Percentiles rank a stretch among this genome's conserved stretches.
These are phyloP conservation scores for Mrakiaceae sp. DNA, from an alignment of 1,284 basidiomycete species.

Conservation along the genomic window DNA sequence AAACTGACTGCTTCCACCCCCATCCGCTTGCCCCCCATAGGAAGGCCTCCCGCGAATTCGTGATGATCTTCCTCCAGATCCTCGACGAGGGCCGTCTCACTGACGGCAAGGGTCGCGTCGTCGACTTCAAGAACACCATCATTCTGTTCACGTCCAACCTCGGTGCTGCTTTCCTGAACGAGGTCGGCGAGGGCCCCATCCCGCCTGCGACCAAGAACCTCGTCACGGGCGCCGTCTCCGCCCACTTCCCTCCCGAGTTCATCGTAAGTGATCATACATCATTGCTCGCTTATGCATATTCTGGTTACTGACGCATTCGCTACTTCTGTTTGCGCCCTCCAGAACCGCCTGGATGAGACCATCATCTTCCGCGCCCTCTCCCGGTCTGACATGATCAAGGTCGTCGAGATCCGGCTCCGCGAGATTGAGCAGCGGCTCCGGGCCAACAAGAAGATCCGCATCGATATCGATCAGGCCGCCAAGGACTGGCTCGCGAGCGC, in stretches of 20 bases:
- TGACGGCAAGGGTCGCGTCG: conserved; percentile 33
- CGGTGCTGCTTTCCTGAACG: conserved; percentile 43
- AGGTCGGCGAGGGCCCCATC: conserved; percentile 37
- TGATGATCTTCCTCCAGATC: conserved; percentile 46
- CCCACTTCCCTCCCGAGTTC: conserved; percentile 46
- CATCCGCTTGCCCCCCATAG: conserved; percentile 21
- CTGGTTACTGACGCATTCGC: no score
- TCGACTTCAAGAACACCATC: conserved; percentile 32
- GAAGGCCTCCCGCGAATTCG: conserved; percentile 45
- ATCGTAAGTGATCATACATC: conserved; percentile 27
- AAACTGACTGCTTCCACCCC: conserved; percentile 3
- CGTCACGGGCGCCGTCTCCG: conserved; percentile 40
- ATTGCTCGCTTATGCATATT: not conserved
- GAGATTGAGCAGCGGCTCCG: conserved; percentile 62
- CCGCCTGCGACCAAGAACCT: conserved; percentile 31
- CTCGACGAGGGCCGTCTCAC: conserved; percentile 46
- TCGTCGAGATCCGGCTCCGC: conserved; percentile 42
- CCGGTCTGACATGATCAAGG: conserved; percentile 38
- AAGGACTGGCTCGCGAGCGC: conserved; percentile 72
- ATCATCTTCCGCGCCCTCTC: conserved; percentile 44
- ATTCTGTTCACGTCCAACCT: conserved; percentile 46
- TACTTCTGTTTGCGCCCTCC: not conserved
- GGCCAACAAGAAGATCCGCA: conserved; percentile 62
- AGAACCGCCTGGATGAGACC: conserved; percentile 35
- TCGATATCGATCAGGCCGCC: conserved; percentile 63